Evolutionary conservation across 495 filamentous ascomycete species (phyloP).

Genomic region (Pseudotulostoma volvatum): DNA sequence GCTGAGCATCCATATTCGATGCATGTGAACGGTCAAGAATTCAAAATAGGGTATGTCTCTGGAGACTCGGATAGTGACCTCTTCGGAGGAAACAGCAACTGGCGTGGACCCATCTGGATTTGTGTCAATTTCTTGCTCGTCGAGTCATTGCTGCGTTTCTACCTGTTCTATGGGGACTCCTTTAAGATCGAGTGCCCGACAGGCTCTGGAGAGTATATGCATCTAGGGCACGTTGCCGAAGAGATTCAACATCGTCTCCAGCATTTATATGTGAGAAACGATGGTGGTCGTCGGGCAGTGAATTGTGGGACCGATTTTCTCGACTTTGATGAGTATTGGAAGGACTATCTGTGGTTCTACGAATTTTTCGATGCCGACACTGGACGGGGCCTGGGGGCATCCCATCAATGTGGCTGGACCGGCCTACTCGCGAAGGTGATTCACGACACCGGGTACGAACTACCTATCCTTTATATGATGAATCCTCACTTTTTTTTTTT

Average conservation of each 20-base stretch:
- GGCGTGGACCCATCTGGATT: constrained; percentile 87
- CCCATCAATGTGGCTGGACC: constrained; percentile 97
- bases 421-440: constrained; percentile 91
- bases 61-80: constrained; percentile 88
- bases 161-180: constrained; percentile 82
- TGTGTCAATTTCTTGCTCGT: constrained; percentile 92
- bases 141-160: constrained; percentile 81
- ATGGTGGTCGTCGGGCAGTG: constrained; percentile 74
- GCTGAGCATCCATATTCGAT: constrained; percentile 81
- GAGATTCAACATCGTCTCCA: constrained; percentile 90
- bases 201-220: constrained; percentile 89
- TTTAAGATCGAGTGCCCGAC: constrained; percentile 87
- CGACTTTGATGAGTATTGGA: constrained; percentile 85
- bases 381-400: constrained; percentile 77
- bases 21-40: constrained; percentile 86
- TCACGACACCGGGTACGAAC: constrained; percentile 75
- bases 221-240: constrained; percentile 88
- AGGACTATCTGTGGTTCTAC: constrained; percentile 85
- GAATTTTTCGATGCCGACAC: constrained; percentile 94
- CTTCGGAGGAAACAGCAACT: constrained; percentile 96
- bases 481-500: constrained; percentile 1
- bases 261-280: constrained; percentile 69
- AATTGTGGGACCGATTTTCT: constrained; percentile 67
- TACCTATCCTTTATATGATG: no score
- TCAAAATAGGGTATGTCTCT: constrained; percentile 76